phyloP scores from a whole-genome alignment of 345 rosid genomes.

The thale cress (Arabidopsis thaliana) region TAIR10.1 NC_003076.8:20297001-20297500 shows the following conservation, averaged over 20 bases:
- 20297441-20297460: conserved; percentile 97
- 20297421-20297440: conserved; percentile 68
- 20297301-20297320: conserved; percentile 65
- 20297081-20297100: no score
- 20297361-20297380: conserved; percentile 44
- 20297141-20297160: not conserved
- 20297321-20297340: conserved; percentile 70
- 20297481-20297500: conserved; percentile 63
- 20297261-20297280: conserved; percentile 65
- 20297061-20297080: no score
- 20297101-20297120: not conserved
- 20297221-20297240: conserved; percentile 32
- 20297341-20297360: conserved; percentile 50
- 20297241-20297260: conserved; percentile 65
- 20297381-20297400: conserved; percentile 41
- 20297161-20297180: not conserved
- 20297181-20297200: not conserved
- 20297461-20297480: conserved; percentile 82
- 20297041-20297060: no score
- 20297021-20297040: no score
- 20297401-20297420: conserved; percentile 41
- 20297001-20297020: no score
- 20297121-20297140: not conserved
- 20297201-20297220: conserved; percentile 8
- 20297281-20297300: conserved; percentile 50